Evolutionary conservation across 768 basidiomycete genomes (phyloP).

Genomic region (Lactarius trivialis): DNA sequence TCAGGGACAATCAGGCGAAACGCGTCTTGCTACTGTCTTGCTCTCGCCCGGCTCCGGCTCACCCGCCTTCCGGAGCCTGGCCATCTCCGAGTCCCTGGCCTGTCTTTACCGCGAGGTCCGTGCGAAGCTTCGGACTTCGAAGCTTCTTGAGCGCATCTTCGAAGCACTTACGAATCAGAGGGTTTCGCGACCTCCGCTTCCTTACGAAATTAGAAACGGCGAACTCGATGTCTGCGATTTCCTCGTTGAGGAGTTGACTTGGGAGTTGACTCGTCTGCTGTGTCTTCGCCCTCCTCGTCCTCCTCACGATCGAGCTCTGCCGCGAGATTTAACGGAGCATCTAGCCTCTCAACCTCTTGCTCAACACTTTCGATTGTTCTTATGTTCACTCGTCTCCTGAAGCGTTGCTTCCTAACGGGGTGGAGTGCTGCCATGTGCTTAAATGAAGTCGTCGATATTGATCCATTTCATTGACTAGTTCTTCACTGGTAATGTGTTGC

Average conservation of each 20-base stretch:
- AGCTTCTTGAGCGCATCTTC: slow-evolving; percentile 87
- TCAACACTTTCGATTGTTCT: slow-evolving; percentile 92
- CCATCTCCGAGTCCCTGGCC: slow-evolving; percentile 70
- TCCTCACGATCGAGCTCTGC: slow-evolving; percentile 80
- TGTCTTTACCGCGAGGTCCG: slow-evolving; percentile 80
- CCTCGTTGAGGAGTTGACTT: slow-evolving; percentile 76
- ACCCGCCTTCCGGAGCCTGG: slow-evolving; percentile 65
- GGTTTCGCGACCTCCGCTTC: slow-evolving; percentile 79
- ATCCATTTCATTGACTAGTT: slow-evolving; percentile 59
- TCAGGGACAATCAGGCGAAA: too few species aligned
- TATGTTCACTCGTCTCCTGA: slow-evolving; percentile 82
- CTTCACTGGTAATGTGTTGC: slow-evolving; percentile 65
- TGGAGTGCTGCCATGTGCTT: slow-evolving; percentile 92
- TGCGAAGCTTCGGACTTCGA: too few species aligned
- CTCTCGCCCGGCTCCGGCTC: slow-evolving; percentile 39
- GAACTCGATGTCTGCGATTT: slow-evolving; percentile 82
- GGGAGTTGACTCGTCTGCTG: too few species aligned
- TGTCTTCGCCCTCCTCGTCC: slow-evolving; percentile 51
- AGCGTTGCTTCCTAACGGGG: slow-evolving; percentile 84
- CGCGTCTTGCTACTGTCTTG: slow-evolving; percentile 33
- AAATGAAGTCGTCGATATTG: slow-evolving; percentile 93
- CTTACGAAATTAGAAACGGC: slow-evolving; percentile 87
- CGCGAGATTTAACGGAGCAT: slow-evolving; percentile 72
- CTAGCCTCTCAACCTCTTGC: slow-evolving; percentile 85
- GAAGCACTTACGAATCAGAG: slow-evolving; percentile 89